These are phyloP conservation scores for Russula sp. DNA, from an alignment of 768 basidiomycete genomes.

Conservation along the genomic window DNA sequence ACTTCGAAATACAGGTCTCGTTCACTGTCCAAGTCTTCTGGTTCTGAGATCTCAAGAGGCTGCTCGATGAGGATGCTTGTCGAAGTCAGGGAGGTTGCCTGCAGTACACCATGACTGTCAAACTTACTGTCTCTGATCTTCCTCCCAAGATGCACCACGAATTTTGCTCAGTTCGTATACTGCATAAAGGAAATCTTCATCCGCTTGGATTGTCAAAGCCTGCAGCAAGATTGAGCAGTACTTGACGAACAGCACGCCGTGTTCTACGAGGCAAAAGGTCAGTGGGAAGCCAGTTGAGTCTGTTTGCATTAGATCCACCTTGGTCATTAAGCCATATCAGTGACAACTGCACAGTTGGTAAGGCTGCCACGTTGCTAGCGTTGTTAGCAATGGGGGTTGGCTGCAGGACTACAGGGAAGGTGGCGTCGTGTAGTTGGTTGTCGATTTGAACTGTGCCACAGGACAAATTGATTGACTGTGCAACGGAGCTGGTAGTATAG, in stretches of 20 bases:
- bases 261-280: constrained; percentile 45
- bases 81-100: background rate
- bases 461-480: constrained; percentile 72
- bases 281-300: background rate
- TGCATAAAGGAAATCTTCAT: constrained; percentile 93
- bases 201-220: constrained; percentile 90
- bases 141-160: constrained; percentile 86
- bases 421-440: constrained; percentile 94
- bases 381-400: constrained; percentile 83
- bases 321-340: constrained; percentile 89
- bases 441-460: constrained; percentile 91
- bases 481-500: constrained; percentile 69
- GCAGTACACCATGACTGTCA: constrained; percentile 1
- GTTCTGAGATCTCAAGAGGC: constrained; percentile 62
- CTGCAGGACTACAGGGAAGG: constrained; percentile 92
- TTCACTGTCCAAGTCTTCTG: constrained; percentile 55
- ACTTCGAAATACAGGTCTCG: constrained; percentile 93
- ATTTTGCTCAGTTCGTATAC: constrained; percentile 89
- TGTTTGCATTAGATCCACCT: constrained; percentile 42
- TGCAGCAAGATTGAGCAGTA: constrained; percentile 93
- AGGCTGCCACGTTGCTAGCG: constrained; percentile 64
- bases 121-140: constrained; percentile 64
- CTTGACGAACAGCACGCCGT: constrained; percentile 96
- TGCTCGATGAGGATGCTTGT: constrained; percentile 65
- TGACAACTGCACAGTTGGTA: constrained; percentile 85